Percentiles rank a stretch among this genome's conserved stretches.
Evolutionary conservation across 2,329 filamentous ascomycete species (phyloP).

Genomic region (Colletotrichum lini): DNA sequence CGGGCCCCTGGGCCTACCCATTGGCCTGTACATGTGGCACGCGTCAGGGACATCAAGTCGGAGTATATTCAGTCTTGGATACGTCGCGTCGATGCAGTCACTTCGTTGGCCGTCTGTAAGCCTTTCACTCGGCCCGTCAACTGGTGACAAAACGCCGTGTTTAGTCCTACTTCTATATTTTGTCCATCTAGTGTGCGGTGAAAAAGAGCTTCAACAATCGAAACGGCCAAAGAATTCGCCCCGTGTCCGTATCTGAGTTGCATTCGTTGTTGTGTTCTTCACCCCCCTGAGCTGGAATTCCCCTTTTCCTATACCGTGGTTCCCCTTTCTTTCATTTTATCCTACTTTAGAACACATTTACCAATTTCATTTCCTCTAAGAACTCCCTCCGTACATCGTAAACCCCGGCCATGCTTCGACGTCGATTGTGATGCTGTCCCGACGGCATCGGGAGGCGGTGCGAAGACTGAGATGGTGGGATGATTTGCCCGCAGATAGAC

Average conservation of each 20-base stretch:
- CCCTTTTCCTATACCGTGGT: too few relatives aligned
- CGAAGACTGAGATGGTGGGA: neutral
- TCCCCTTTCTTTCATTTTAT: neutral
- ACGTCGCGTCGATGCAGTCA: neutral
- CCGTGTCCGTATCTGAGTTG: neutral
- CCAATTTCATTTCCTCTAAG: neutral
- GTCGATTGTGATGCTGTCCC: neutral
- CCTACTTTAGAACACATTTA: neutral
- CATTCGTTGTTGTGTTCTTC: too few relatives aligned
- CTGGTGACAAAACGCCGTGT: neutral
- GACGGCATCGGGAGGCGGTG: neutral
- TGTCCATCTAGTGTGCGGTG: neutral
- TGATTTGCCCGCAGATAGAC: neutral
- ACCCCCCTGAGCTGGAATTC: too few relatives aligned
- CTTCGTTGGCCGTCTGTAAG: too few relatives aligned
- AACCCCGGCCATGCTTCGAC: too few relatives aligned
- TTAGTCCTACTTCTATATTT: neutral
- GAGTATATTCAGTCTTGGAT: neutral
- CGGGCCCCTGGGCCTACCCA: too few relatives aligned
- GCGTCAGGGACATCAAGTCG: too few relatives aligned
- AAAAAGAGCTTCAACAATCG: neutral
- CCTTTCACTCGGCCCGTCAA: neutral
- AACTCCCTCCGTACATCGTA: neutral
- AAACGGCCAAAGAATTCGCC: neutral
- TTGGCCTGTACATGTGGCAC: too few relatives aligned